Percentiles rank a stretch among this genome's conserved stretches.
Evolutionary conservation across 2,329 filamentous ascomycete species (phyloP).

Genomic region (Purpureocillium lavendulum): DNA sequence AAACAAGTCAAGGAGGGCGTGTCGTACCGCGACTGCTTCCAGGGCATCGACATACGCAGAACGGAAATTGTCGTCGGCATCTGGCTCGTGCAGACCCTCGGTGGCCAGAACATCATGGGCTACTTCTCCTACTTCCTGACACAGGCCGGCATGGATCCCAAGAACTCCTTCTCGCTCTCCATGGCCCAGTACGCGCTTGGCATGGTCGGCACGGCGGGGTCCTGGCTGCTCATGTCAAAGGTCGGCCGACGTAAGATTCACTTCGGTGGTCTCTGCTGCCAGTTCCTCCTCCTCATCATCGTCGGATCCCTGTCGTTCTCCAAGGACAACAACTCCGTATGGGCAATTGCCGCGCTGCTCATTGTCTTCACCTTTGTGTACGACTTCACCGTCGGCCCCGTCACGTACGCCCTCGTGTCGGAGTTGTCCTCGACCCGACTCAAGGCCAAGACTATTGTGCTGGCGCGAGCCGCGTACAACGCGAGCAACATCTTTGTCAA

Average conservation of each 20-base stretch:
- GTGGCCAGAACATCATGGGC: constrained; percentile 40
- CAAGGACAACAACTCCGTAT: constrained; percentile 23
- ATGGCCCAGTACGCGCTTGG: constrained; percentile 42
- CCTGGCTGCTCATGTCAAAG: constrained; percentile 40
- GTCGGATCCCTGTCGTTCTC: constrained; percentile 31
- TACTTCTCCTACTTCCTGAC: constrained; percentile 38
- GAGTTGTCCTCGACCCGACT: constrained; percentile 46
- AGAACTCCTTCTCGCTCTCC: constrained; percentile 34
- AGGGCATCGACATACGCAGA: constrained; percentile 39
- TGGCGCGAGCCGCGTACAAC: constrained; percentile 35
- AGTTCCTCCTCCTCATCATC: constrained; percentile 29
- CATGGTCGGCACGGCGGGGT: constrained; percentile 39
- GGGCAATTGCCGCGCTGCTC: constrained; percentile 37
- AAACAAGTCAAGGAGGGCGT: constrained; percentile 32
- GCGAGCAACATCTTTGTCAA: constrained; percentile 42
- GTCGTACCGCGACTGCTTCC: constrained; percentile 43
- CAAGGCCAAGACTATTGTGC: constrained; percentile 45
- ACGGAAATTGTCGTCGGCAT: constrained; percentile 43
- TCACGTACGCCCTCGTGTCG: constrained; percentile 42
- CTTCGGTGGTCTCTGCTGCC: constrained; percentile 32
- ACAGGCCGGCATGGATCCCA: constrained; percentile 35
- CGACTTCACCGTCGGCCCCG: constrained; percentile 45
- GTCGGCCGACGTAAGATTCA: constrained; percentile 43
- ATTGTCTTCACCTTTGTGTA: constrained; percentile 46
- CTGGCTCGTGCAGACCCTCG: constrained; percentile 39